phyloP scores from a whole-genome alignment of 371 early-diverging fungal genomes.

The Actinomortierella ambigua region DNA sequence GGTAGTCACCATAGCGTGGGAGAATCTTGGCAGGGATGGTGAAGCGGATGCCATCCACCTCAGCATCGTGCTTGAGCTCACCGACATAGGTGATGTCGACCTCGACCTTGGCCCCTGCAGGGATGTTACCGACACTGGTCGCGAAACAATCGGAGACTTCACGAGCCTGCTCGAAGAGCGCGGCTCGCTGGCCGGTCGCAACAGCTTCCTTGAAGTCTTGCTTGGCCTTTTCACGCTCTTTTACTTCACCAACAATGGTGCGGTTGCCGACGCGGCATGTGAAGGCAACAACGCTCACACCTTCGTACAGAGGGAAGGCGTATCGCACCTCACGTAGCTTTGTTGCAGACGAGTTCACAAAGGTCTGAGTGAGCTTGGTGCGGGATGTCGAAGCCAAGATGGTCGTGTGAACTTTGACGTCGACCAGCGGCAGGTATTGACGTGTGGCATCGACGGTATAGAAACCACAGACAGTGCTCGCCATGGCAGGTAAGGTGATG shows the following conservation, averaged over 20 bases:
- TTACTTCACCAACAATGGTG: constrained; percentile 20
- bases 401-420: constrained; percentile 13
- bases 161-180: constrained; percentile 13
- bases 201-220: constrained; percentile 18
- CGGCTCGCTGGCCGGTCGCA: constrained; percentile 12
- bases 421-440: constrained; percentile 15
- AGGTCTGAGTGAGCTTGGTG: constrained; percentile 20
- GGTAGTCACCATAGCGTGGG: constrained; percentile 48
- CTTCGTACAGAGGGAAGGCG: constrained; percentile 22
- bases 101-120: constrained; percentile 25
- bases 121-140: constrained; percentile 17
- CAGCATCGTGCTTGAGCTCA: constrained; percentile 50
- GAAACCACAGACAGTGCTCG: too few species aligned
- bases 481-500: too few species aligned
- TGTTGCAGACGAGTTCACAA: constrained; percentile 11
- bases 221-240: constrained; percentile 19
- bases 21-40: constrained; percentile 44
- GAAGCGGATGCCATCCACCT: constrained; percentile 50
- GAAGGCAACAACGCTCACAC: constrained; percentile 21
- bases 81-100: constrained; percentile 50
- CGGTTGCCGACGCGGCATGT: constrained; percentile 15
- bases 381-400: constrained; percentile 11
- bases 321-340: constrained; percentile 13
- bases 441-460: too few species aligned
- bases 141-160: constrained; percentile 19